Base-by-base conservation (phyloP, 2,329 filamentous ascomycete species). In the Aschersonia sp. region DNA sequence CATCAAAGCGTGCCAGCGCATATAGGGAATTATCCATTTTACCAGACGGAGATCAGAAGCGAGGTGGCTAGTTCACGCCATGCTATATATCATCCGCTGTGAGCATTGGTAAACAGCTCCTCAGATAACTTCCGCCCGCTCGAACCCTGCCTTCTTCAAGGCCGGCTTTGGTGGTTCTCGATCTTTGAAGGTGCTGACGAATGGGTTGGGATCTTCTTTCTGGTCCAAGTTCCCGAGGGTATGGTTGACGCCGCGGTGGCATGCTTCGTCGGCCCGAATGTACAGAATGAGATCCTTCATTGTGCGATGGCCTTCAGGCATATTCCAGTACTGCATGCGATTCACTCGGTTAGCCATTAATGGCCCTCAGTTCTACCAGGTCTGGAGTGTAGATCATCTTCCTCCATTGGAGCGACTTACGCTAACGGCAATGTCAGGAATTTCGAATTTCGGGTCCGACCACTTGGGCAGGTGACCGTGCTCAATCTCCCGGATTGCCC, bases 211-310 rank as follows among this genome's bases (percentile, higher is more conserved):
- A 59, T 98, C 92, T 35, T 81, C 74, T 47, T 78, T 80, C 61
- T 92, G 88, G 55, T 94, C 72, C 50, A 98, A 71, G 61, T 97
- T 97, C 46, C 85, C 81, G 42, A 98, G 68, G 0, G 92, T 97
- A 63, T 98, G 92, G 67, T 98, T 97, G 56, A 97, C 91, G 60
- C 95, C 92, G 35, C 92, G 77, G 60, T 94, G 89, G 62, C 86
- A 85, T 4, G 86, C 86, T 65, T 95, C 89, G 49, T 91, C 85
- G n/a, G 85, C 86, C 31, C 89, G 77, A 55, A 96, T 85, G 62
- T 97, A 96, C 46, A 92, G 68, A 47, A 97, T 74, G 51, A 97
- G 66, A 59, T 97, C 88, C 57, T 75, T 78, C 86, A 98, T 95
- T 2, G 80, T 85, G 30, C 82, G 77, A 50, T 84, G 72, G 2